A percentile compares a stretch with the other conserved stretches of the same genome.
These are phyloP conservation scores for Vanrija humicola DNA, from an alignment of 1,284 basidiomycete species.

Conservation along the genomic window DNA sequence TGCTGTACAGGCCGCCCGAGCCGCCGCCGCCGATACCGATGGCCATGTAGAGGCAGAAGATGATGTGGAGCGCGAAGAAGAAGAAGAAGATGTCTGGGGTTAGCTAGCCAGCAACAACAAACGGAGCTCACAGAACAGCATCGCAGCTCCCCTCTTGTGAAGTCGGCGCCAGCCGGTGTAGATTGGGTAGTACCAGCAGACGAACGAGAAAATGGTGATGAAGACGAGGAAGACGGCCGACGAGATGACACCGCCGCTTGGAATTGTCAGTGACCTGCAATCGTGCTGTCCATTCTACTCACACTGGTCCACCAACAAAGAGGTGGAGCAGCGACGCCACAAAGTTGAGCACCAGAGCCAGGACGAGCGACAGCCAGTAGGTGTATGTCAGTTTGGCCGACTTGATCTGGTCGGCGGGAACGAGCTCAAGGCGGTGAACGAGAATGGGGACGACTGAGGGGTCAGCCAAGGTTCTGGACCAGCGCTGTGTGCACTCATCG, in stretches of 20 bases:
- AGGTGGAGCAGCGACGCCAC: slow-evolving; percentile 85
- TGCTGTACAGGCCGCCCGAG: slow-evolving; percentile 91
- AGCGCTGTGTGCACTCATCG: too few species aligned
- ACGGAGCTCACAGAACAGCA: slow-evolving; percentile 52
- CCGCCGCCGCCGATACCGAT: slow-evolving; percentile 74
- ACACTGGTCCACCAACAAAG: slow-evolving; percentile 55
- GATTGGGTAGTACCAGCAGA: slow-evolving; percentile 90
- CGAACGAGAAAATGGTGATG: slow-evolving; percentile 75
- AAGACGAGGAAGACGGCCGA: slow-evolving; percentile 64
- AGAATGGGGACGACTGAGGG: slow-evolving; percentile 81
- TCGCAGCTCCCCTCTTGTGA: slow-evolving; percentile 45
- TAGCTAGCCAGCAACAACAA: slow-evolving; percentile 3
- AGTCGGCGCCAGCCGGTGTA: slow-evolving; percentile 98
- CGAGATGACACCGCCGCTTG: slow-evolving; percentile 10
- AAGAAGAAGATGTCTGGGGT: slow-evolving; percentile 83
- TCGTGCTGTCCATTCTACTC: too few species aligned
- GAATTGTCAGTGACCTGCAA: too few species aligned
- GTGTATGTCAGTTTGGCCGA: slow-evolving; percentile 78
- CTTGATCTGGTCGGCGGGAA: slow-evolving; percentile 78
- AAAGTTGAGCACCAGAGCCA: slow-evolving; percentile 81
- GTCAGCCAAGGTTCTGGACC: neutral
- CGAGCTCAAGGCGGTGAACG: slow-evolving; percentile 83
- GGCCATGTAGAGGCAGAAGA: slow-evolving; percentile 82
- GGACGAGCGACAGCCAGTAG: slow-evolving; percentile 76
- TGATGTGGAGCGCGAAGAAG: slow-evolving; percentile 87